These are phyloP conservation scores for Aegle marmelos DNA, from an alignment of 345 rosid genomes.

Conservation along the genomic window DNA sequence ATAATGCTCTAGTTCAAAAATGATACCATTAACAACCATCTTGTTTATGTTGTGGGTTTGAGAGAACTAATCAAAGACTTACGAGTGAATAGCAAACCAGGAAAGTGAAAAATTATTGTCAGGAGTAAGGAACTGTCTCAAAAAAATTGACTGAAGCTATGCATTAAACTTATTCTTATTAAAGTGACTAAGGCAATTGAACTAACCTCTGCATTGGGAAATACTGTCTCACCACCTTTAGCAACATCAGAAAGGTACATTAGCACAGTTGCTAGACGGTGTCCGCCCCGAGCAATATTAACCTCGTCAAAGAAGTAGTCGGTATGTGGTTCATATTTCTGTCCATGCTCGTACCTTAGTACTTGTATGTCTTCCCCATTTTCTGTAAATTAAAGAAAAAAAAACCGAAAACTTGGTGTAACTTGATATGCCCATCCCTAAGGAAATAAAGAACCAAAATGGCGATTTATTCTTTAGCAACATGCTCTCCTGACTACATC, in stretches of 20 bases:
- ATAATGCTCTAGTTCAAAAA: neutral
- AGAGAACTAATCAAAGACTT: neutral
- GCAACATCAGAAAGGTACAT: slow-evolving; percentile 85
- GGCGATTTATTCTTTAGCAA: neutral
- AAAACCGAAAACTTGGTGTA: too few species aligned
- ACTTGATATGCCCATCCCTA: neutral
- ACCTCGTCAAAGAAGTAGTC: slow-evolving; percentile 91
- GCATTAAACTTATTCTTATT: too few species aligned
- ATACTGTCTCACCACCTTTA: slow-evolving; percentile 98
- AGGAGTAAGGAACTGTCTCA: too few species aligned
- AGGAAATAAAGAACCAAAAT: neutral
- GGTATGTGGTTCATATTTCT: slow-evolving; percentile 84
- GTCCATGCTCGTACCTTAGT: slow-evolving; percentile 82
- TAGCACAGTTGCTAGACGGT: slow-evolving; percentile 81
- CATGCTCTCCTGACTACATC: neutral
- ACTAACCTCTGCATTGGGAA: slow-evolving; percentile 85
- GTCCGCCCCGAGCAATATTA: slow-evolving; percentile 94
- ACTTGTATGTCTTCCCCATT: slow-evolving; percentile 96
- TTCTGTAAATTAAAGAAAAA: slow-evolving; percentile 41
- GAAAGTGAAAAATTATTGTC: too few species aligned
- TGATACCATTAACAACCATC: neutral
- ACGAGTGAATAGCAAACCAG: too few species aligned
- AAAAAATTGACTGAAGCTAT: too few species aligned
- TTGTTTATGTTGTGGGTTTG: neutral
- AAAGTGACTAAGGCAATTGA: neutral